Base-by-base conservation (phyloP, 192 early-diverging fungal species). In the Backusella sp. region DNA sequence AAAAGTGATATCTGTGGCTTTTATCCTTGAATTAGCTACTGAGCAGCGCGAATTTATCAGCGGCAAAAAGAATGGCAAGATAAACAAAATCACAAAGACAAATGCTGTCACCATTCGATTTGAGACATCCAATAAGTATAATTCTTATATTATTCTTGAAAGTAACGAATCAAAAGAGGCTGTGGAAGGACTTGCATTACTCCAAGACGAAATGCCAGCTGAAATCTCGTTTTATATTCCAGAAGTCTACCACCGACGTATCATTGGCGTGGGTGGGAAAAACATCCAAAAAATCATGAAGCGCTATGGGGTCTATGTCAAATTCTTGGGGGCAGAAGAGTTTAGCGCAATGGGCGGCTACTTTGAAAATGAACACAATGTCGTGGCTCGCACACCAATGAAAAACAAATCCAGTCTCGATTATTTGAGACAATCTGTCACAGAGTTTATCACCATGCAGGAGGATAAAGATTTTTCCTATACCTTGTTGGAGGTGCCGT, bases 211-310 rank as follows among this genome's bases (percentile, higher is more conserved):
- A 77, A 74, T 95, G 1, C 93, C 93, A 0, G 93, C 92, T 4
- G 93, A 95, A 75, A 90, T 91, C 30, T 91, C 90, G 11, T 95
- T 95, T 76, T 88, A 90, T 74, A 88, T 95, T 2, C 92, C 92
- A 65, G 93, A 95, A 72, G 82, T 86, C 0, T 92, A 87, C 66
- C 93, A 95, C 80, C 92, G 93, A 73, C 84, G 93, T 12, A 95
- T 95, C 68, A 95, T 95, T 53, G 93, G 93, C 9, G 91, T 92
- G 11, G 92, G 92, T 2, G 93, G 93, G 67, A 93, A 93, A 66
- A 94, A 93, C 73, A 94, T 95, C 70, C 93, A 95, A 77, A 85
- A 91, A 28, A 93, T 95, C 77, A 95, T 95, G 93, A 94, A 93
- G 70, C 90, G 92, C 65, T 92, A 83, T 76, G 93, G 92, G 26